A percentile compares a stretch with the other conserved stretches of the same genome.
Conservation (phyloP, 2,329 filamentous ascomycete genomes). For the Lachnellula arida region DNA sequence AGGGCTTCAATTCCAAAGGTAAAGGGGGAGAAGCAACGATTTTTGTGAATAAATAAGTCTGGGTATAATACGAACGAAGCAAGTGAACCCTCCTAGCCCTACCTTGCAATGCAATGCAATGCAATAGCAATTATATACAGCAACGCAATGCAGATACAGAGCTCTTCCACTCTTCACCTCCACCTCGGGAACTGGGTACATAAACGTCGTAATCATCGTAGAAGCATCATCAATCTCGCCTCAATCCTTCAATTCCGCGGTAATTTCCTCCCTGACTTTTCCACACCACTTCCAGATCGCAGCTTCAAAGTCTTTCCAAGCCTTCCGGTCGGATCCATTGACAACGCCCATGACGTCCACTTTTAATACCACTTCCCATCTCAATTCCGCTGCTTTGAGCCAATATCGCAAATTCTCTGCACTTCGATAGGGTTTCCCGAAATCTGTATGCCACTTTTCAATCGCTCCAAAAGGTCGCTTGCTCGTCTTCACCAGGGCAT, state of each 20-base stretch:
- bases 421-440: slow-evolving; percentile 86
- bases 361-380: slow-evolving; percentile 82
- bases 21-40: background rate
- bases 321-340: slow-evolving; percentile 60
- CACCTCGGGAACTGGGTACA: background rate
- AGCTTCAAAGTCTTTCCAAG: slow-evolving; percentile 78
- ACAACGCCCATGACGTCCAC: slow-evolving; percentile 86
- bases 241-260: slow-evolving; percentile 52
- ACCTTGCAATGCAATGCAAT: background rate
- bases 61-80: slow-evolving; percentile 7
- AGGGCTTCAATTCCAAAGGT: background rate
- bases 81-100: background rate
- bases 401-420: slow-evolving; percentile 94
- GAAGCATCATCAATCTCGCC: slow-evolving; percentile 1
- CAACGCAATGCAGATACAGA: background rate
- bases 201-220: slow-evolving; percentile 8
- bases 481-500: slow-evolving; percentile 79
- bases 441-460: slow-evolving; percentile 84
- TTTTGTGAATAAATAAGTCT: slow-evolving; percentile 1
- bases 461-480: slow-evolving; percentile 85
- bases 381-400: slow-evolving; percentile 90
- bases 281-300: slow-evolving; percentile 81
- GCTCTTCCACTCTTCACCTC: background rate
- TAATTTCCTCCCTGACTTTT: slow-evolving; percentile 77
- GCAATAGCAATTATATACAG: background rate